Base-by-base conservation (phyloP, 306 rosid species). In the Medicago lupulina region DNA sequence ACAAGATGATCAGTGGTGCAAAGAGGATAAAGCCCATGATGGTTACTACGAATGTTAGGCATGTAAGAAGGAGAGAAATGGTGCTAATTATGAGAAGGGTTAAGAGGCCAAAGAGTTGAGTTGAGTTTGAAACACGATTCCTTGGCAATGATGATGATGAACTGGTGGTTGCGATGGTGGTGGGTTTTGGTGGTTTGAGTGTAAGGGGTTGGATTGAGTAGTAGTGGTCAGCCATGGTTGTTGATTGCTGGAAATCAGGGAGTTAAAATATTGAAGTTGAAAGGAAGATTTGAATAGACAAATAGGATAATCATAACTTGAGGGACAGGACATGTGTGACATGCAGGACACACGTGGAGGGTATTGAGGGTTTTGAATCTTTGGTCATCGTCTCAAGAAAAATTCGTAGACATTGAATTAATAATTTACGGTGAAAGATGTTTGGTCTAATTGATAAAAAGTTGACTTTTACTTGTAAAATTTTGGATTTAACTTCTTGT, bases 151-250 rank as follows among this genome's bases (percentile, higher is more conserved):
- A 36, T 4, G 84, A 15, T 16, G 69, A n/a, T 28, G 73, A 65
- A n/a, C n/a, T n/a, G n/a, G n/a, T n/a, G n/a, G n/a, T n/a, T 2
- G 71, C 3, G 3, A 57, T 16, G 72, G 73, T 40, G 9, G 47
- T 9, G 3, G 13, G 68, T 46, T 68, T 73, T 49, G 69, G 43
- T 7, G 51, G 0, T 81, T 75, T 50, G 18, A 10, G 81, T 4
- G 28, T 68, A 9, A 72, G 77, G 73, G 58, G 2, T 66, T 82
- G 19, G 76, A 0, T 28, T 54, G 55, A 41, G 71, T 73, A 73
- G 39, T 82, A 84, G 9, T 82, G 83, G 9, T 89, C 86, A 7
- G 87, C 89, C 97, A 91, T 91, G 78, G 88, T 7, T 43, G 25
- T 11, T 9, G 28, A 6, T 15, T 6, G 77, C 15, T 69, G 19